Conservation (phyloP, 495 filamentous ascomycete genomes). For the Aspergillus homomorphus region DNA sequence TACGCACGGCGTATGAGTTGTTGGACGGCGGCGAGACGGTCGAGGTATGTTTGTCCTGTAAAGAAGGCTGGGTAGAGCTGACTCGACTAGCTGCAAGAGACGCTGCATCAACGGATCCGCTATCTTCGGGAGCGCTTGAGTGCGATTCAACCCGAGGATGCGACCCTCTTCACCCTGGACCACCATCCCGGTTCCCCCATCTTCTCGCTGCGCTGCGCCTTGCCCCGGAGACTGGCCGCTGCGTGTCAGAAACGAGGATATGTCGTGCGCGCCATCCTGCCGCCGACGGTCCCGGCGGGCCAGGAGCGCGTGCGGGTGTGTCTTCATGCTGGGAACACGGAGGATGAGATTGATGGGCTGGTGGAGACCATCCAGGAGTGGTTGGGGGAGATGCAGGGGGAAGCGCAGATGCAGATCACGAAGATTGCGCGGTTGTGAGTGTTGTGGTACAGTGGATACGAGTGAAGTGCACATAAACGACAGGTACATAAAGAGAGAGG, state of each 20-base stretch:
- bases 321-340: slow-evolving; percentile 49
- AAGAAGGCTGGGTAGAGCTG: not conserved
- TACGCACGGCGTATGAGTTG: slow-evolving; percentile 45
- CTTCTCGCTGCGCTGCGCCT: slow-evolving; percentile 43
- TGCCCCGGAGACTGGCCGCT: slow-evolving; percentile 30
- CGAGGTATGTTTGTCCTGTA: slow-evolving; percentile 24
- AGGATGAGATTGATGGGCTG: slow-evolving; percentile 44
- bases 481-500: no score
- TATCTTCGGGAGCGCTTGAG: slow-evolving; percentile 35
- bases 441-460: no score
- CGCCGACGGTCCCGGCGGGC: slow-evolving; percentile 47
- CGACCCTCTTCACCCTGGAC: slow-evolving; percentile 34
- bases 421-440: not conserved
- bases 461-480: no score
- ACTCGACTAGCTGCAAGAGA: slow-evolving; percentile 31
- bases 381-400: slow-evolving; percentile 28
- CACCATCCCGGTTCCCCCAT: slow-evolving; percentile 44
- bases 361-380: slow-evolving; percentile 38
- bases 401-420: not conserved
- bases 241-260: slow-evolving; percentile 35
- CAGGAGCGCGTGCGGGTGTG: slow-evolving; percentile 49
- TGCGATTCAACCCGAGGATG: slow-evolving; percentile 25
- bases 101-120: slow-evolving; percentile 35
- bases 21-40: slow-evolving; percentile 38
- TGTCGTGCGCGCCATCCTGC: slow-evolving; percentile 46